Base-by-base conservation (phyloP, 2,329 filamentous ascomycete genomes). In the Phialophora macrospora region DNA sequence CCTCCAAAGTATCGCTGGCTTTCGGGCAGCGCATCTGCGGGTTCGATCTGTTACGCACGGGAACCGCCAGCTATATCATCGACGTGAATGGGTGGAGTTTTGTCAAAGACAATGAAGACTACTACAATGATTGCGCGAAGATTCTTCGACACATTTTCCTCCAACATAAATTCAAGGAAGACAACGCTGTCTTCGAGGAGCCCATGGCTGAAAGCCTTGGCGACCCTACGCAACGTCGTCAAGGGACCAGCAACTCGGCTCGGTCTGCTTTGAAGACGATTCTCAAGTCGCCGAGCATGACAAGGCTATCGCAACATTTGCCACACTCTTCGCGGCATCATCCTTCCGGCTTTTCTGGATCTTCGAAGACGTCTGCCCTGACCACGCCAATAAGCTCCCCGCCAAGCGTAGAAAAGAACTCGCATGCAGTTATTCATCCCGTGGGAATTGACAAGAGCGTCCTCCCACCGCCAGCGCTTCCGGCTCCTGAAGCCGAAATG, bases 1-100 rank as follows among this genome's bases (percentile, higher is more conserved):
- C 96, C 4, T 88, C 90, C 68, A 94, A 90, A 73, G 98, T 99
- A 66, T 92, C 93, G 1, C 89, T 88, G 52, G 90, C 92, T 0
- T 99, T 99, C 77, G 95, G 94, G 0, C 95, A 99, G 77, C 85
- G 92, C 62, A 93, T 99, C 2, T 99, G 95, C 75, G 95, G 95
- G 0, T 99, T 99, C 74, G 95, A 99, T 76, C 84, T 99, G 66
- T 83, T 99, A 63, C 89, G 96, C 30, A 92, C 93, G 12, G 89
- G 88, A 57, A 92, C 93, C 17, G 92, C 92, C 77, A 98, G 94
- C 76, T 99, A 92, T 78, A 95, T 99, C 56, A 99, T 99, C 71
- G 95, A 99, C 74, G 95, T 99, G 72, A 99, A 99, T 77, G 95
- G 95, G 12, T 99, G 96, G 96, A 98, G 94, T 75, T 99, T 99